Base-by-base conservation (phyloP, 495 filamentous ascomycete species). In the Umbilicaria muhlenbergii region DNA sequence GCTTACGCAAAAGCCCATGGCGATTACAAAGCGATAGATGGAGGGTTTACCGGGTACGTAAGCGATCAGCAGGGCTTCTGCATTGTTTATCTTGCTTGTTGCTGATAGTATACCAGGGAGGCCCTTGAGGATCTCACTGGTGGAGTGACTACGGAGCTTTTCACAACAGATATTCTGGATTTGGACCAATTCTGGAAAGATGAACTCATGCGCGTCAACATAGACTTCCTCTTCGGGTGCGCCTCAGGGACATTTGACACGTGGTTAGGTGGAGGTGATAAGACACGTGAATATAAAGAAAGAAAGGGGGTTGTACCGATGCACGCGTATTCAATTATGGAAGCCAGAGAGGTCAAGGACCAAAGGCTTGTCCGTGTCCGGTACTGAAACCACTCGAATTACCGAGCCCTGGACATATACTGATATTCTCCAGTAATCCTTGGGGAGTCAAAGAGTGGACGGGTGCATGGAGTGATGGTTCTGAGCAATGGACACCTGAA, bases 1-100 rank as follows among this genome's bases (percentile, higher is more conserved):
- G 89, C 89, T 0, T 96, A 91, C 61, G 89, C 89, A 37, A 96
- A 96, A 58, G 87, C 86, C 11, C 89, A 96, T 52, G 86, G 86
- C 3, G 84, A 91, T 56, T 93, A 81, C 52, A 69, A 74, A 11
- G 70, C 86, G 1, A 86, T 94, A 38, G 80, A 89, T 47, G 86
- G 86, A 15, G 87, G 87, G 1, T 88, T 77, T 56, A 81, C 81
- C 15, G 85, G 77, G 70, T 75, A 58, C 36, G 58, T 49, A 18
- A 16, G 15, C n/a, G 12, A 31, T 37, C 34, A 5, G 8, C 11
- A 17, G 33, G 10, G n/a, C n/a, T n/a, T 35, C 39, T 17, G 7
- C 15, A 8, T 3, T 48, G 32, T 5, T 32, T 36, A 14, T 13
- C 16, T 14, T 14, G 5, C 11, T 38, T 43, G 0, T 36, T 21